phyloP scores from a whole-genome alignment of 768 basidiomycete species.

The Amanita subjunquillea region DNA sequence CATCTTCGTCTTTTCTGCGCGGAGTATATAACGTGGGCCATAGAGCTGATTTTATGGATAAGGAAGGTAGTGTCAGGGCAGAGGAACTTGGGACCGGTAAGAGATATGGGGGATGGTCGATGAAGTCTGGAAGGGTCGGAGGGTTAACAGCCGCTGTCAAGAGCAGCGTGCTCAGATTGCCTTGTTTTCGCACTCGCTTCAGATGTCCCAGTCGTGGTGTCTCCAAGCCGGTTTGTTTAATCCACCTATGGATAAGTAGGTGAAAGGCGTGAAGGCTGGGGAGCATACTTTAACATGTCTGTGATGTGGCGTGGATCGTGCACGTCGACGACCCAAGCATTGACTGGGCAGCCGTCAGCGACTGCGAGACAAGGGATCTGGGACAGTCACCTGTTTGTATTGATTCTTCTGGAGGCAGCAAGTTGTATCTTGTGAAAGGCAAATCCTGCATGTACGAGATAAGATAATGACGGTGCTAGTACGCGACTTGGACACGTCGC shows the following conservation, averaged over 20 bases:
- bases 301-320: slow-evolving; percentile 50
- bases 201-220: slow-evolving; percentile 57
- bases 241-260: slow-evolving; percentile 41
- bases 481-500: not conserved
- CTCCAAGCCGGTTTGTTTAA: slow-evolving; percentile 54
- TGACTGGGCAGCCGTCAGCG: slow-evolving; percentile 27
- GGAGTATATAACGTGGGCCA: slow-evolving; percentile 85
- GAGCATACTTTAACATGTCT: slow-evolving; percentile 48
- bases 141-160: slow-evolving; percentile 28
- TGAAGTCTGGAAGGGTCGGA: slow-evolving; percentile 39
- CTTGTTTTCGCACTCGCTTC: slow-evolving; percentile 61
- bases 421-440: slow-evolving; percentile 54
- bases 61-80: slow-evolving; percentile 58
- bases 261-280: not conserved
- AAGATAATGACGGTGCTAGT: not conserved
- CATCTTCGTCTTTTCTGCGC: slow-evolving; percentile 56
- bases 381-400: slow-evolving; percentile 33
- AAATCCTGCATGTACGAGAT: slow-evolving; percentile 27
- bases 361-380: not conserved
- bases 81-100: slow-evolving; percentile 53
- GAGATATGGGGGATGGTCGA: slow-evolving; percentile 41
- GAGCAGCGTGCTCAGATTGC: slow-evolving; percentile 40
- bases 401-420: slow-evolving; percentile 49
- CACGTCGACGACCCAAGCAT: slow-evolving; percentile 73
- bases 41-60: slow-evolving; percentile 54